A percentile compares a stretch with the other conserved stretches of the same genome.
phyloP scores from a whole-genome alignment of 2,329 filamentous ascomycete species.

The Aspergillus sp. region DNA sequence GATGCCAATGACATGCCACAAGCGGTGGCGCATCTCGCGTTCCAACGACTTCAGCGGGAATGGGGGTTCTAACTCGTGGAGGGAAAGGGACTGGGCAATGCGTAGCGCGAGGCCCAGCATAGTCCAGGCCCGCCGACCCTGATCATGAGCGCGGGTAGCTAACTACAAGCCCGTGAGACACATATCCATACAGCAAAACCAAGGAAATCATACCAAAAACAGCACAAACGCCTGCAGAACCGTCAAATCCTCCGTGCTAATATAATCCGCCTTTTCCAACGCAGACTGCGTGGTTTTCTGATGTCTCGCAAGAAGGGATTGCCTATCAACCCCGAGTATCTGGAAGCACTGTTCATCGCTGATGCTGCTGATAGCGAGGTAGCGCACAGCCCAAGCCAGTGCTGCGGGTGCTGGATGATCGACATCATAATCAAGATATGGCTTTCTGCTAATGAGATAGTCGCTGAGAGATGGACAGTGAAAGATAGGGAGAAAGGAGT shows the following conservation, averaged over 20 bases:
- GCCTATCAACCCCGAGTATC: slow-evolving; percentile 16
- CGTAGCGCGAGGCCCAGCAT: slow-evolving; percentile 27
- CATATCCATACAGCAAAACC: no score
- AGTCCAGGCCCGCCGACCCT: slow-evolving; percentile 27
- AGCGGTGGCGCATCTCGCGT: slow-evolving; percentile 23
- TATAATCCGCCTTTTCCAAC: slow-evolving; percentile 20
- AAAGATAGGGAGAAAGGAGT: slow-evolving; percentile 26
- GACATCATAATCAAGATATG: slow-evolving; percentile 24
- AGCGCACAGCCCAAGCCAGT: slow-evolving; percentile 20
- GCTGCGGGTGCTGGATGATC: slow-evolving; percentile 21
- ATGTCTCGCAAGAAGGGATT: slow-evolving; percentile 13
- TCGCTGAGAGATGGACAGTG: slow-evolving; percentile 22
- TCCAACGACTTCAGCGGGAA: slow-evolving; percentile 24
- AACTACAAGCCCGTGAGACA: slow-evolving; percentile 1
- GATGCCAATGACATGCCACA: slow-evolving; percentile 24
- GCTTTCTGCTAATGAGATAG: slow-evolving; percentile 18
- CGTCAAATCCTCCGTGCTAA: slow-evolving; percentile 26
- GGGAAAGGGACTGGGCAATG: slow-evolving; percentile 26
- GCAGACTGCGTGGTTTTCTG: slow-evolving; percentile 19
- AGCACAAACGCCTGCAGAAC: slow-evolving; percentile 27
- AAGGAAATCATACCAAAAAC: slow-evolving; percentile 10
- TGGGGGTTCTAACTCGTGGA: slow-evolving; percentile 22
- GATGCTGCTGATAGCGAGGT: slow-evolving; percentile 19
- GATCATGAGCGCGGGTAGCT: slow-evolving; percentile 23
- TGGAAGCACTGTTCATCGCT: slow-evolving; percentile 16